phyloP scores from a whole-genome alignment of 2,329 filamentous ascomycete species.

The Colletotrichum tofieldiae region DNA sequence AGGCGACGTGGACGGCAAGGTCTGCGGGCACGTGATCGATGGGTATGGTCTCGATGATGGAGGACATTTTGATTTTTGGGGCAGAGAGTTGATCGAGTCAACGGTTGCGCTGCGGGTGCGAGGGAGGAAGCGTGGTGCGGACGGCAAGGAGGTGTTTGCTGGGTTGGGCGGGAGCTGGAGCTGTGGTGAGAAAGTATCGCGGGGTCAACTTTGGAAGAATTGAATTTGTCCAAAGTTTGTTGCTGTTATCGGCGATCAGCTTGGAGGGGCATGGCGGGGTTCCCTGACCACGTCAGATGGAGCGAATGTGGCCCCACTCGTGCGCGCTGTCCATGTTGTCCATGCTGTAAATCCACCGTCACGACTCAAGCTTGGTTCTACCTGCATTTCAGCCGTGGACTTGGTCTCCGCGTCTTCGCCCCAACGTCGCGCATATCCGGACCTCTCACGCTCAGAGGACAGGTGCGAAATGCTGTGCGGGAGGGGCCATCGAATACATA shows the following conservation, averaged over 20 bases:
- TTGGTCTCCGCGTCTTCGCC: background rate
- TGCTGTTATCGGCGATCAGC: background rate
- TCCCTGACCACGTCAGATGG: slow-evolving; percentile 17
- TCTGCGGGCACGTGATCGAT: slow-evolving; percentile 82
- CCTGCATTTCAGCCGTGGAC: background rate
- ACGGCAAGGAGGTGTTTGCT: background rate
- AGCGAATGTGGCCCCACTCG: background rate
- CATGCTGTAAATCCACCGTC: background rate
- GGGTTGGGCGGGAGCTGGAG: background rate
- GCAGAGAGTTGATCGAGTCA: background rate
- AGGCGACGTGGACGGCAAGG: slow-evolving; percentile 78
- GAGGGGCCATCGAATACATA: background rate
- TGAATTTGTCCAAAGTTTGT: slow-evolving; percentile 15
- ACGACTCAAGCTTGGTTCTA: background rate
- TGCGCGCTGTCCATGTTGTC: too few relatives aligned
- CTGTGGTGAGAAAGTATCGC: slow-evolving; percentile 1
- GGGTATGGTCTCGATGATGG: slow-evolving; percentile 73
- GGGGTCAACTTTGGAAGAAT: slow-evolving; percentile 10
- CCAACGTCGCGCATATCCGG: background rate
- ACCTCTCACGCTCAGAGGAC: background rate
- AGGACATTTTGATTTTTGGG: slow-evolving; percentile 25
- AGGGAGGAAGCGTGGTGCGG: background rate
- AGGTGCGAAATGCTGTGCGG: background rate
- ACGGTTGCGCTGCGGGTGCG: background rate
- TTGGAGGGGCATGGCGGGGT: slow-evolving; percentile 28